Percentiles rank a stretch among this genome's conserved stretches.
These are phyloP conservation scores for Acephala macrosclerotiorum DNA, from an alignment of 2,329 filamentous ascomycete species.

Conservation along the genomic window DNA sequence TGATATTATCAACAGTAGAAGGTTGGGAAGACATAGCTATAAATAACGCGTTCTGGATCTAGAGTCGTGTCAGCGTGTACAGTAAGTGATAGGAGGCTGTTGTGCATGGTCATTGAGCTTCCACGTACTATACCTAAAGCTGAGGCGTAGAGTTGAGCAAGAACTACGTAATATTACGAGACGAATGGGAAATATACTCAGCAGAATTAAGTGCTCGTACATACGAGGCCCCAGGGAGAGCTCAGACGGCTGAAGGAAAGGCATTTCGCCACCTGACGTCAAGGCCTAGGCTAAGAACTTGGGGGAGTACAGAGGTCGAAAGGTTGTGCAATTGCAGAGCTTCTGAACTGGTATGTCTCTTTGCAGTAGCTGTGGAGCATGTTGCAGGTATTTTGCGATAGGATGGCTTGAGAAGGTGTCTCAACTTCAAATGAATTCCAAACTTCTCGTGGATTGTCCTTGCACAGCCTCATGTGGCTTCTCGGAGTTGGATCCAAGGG, in stretches of 20 bases:
- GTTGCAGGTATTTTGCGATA: not conserved
- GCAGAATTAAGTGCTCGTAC: too few relatives aligned
- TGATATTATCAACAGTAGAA: slow-evolving; percentile 35
- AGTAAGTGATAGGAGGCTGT: too few relatives aligned
- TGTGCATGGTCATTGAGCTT: not conserved
- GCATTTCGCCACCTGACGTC: too few relatives aligned
- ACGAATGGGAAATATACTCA: too few relatives aligned
- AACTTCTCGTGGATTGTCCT: not conserved
- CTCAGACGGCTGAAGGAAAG: too few relatives aligned
- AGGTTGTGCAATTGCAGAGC: not conserved
- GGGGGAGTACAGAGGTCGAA: too few relatives aligned
- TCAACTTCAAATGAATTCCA: not conserved
- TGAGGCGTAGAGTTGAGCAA: too few relatives aligned
- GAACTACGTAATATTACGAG: too few relatives aligned
- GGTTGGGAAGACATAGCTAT: slow-evolving; percentile 37
- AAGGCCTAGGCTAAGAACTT: too few relatives aligned
- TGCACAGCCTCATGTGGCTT: not conserved
- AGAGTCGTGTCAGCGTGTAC: not conserved
- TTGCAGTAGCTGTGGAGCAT: not conserved
- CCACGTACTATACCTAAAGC: not conserved
- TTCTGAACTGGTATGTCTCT: not conserved
- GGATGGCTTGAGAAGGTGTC: not conserved
- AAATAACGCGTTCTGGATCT: not conserved
- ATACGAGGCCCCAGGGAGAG: too few relatives aligned
- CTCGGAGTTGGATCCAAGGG: not conserved